These are phyloP conservation scores for Dioszegia crocea DNA, from an alignment of 768 basidiomycete species.

Conservation along the genomic window DNA sequence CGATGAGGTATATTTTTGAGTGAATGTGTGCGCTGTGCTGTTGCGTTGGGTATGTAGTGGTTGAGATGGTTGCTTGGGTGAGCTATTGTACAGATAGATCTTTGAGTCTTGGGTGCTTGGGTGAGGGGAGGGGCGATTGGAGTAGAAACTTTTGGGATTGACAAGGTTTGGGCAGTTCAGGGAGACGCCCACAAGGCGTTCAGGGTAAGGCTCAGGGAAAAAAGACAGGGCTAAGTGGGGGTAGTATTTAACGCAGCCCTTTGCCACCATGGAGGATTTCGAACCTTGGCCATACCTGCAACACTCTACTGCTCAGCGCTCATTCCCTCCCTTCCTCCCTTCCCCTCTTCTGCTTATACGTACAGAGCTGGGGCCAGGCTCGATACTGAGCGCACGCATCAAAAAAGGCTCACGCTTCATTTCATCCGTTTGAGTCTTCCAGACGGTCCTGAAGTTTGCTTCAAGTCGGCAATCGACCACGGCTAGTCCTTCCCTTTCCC, in stretches of 20 bases:
- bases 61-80: background rate
- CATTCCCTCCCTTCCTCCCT: slow-evolving; percentile 4
- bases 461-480: no score
- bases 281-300: background rate
- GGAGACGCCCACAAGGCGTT: background rate
- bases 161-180: background rate
- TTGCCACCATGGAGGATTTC: background rate
- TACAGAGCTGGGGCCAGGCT: background rate
- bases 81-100: background rate
- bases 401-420: background rate
- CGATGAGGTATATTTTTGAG: background rate
- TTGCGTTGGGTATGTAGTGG: background rate
- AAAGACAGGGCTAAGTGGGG: background rate
- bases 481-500: background rate
- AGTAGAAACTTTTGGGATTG: background rate
- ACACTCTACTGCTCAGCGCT: no score
- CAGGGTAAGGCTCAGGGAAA: no score
- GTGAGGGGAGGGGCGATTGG: background rate
- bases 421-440: no score
- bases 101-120: background rate
- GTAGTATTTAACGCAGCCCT: background rate
- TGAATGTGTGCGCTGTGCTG: background rate
- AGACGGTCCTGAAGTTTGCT: no score
- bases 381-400: background rate
- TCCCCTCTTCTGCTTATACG: background rate